These are phyloP conservation scores for Saturnispora hagleri DNA, from an alignment of 805 yeast genomes.

Conservation along the genomic window DNA sequence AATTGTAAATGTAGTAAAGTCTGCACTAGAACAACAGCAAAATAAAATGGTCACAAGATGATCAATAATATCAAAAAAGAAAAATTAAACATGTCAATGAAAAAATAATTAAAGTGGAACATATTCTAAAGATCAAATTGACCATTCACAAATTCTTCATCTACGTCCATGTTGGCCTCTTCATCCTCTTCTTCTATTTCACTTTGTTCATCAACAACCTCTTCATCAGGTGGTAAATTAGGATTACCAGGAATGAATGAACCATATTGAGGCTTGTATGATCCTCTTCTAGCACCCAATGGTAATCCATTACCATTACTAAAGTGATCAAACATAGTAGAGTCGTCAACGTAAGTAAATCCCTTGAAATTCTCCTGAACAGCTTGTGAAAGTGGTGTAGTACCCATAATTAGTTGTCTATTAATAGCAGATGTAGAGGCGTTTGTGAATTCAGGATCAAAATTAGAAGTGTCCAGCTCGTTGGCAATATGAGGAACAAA, in stretches of 20 bases:
- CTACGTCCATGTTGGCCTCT: slow-evolving; percentile 34
- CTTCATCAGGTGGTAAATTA: slow-evolving; percentile 73
- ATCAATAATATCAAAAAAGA: not conserved
- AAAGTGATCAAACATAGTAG: slow-evolving; percentile 83
- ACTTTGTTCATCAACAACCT: slow-evolving; percentile 66
- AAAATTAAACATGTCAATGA: not conserved
- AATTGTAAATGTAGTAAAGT: not conserved
- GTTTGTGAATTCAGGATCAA: slow-evolving; percentile 95
- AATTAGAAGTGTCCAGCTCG: slow-evolving; percentile 92
- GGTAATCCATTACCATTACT: slow-evolving; percentile 11
- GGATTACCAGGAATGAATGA: slow-evolving; percentile 76
- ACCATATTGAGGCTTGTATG: slow-evolving; percentile 39
- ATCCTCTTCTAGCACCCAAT: slow-evolving; percentile 30
- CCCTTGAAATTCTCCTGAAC: slow-evolving; percentile 96
- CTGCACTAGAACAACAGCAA: not conserved
- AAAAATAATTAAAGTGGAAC: not conserved
- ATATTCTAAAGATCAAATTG: slow-evolving; percentile 60
- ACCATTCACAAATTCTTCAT: slow-evolving; percentile 82
- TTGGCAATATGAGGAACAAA: slow-evolving; percentile 87
- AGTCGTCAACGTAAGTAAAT: slow-evolving; percentile 91
- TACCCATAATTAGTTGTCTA: slow-evolving; percentile 52
- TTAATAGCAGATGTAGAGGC: slow-evolving; percentile 78
- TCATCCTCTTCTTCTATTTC: slow-evolving; percentile 34
- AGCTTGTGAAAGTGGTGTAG: slow-evolving; percentile 87
- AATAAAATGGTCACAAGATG: not conserved